phyloP scores from a whole-genome alignment of 352 stramenopile genomes.

The Elongisporangium prolatum region DNA sequence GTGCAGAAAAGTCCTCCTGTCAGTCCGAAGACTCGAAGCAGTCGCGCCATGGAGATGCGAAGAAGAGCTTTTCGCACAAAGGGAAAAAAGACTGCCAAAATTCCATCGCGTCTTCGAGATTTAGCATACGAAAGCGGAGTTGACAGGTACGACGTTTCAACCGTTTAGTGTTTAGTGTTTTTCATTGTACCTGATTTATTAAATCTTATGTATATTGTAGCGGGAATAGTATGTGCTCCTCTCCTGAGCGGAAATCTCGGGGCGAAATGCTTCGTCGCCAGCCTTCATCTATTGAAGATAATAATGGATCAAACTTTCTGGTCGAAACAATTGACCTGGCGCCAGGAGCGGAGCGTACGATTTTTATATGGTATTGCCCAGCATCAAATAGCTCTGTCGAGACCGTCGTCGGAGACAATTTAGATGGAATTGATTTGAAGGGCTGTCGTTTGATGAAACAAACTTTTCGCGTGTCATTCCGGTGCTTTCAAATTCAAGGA shows the following conservation, averaged over 20 bases:
- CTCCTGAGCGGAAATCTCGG: slow-evolving; percentile 56
- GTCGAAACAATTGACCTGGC: slow-evolving; percentile 86
- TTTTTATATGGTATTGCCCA: slow-evolving; percentile 85
- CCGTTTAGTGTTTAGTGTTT: no score
- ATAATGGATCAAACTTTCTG: slow-evolving; percentile 77
- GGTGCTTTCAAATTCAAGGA: slow-evolving; percentile 83
- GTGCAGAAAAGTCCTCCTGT: slow-evolving; percentile 35
- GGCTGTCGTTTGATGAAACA: slow-evolving; percentile 78
- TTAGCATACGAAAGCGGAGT: slow-evolving; percentile 69
- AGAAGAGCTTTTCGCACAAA: slow-evolving; percentile 53
- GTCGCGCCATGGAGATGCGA: slow-evolving; percentile 30
- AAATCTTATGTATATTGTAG: slow-evolving; percentile 9
- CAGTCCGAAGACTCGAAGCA: slow-evolving; percentile 48
- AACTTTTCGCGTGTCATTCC: slow-evolving; percentile 84
- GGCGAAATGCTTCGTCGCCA: slow-evolving; percentile 42
- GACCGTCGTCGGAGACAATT: slow-evolving; percentile 26
- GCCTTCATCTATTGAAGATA: slow-evolving; percentile 43
- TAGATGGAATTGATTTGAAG: slow-evolving; percentile 77
- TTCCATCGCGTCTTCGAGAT: slow-evolving; percentile 50
- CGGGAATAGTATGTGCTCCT: slow-evolving; percentile 65
- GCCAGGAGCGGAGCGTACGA: slow-evolving; percentile 83
- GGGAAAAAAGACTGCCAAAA: slow-evolving; percentile 40
- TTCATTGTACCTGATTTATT: neutral
- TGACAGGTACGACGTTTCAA: slow-evolving; percentile 76
- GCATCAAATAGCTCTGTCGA: slow-evolving; percentile 35